Percentiles rank a stretch among this genome's conserved stretches.
These are phyloP conservation scores for Candida argentea DNA, from an alignment of 805 yeast species.

Conservation along the genomic window DNA sequence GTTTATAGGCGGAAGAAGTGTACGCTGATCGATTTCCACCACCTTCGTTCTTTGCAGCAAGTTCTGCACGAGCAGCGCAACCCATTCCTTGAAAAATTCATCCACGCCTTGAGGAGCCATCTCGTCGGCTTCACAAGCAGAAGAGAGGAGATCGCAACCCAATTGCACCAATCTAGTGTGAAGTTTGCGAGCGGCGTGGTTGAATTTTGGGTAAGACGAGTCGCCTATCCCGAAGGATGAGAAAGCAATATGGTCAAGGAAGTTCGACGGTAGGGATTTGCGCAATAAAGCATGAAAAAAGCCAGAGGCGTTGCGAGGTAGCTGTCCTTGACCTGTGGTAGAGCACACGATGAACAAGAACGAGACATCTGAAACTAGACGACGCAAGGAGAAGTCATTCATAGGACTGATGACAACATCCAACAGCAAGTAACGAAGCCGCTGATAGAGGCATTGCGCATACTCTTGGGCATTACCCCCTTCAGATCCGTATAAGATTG, in stretches of 20 bases:
- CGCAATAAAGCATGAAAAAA: slow-evolving; percentile 70
- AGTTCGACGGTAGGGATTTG: slow-evolving; percentile 47
- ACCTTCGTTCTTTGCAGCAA: slow-evolving; percentile 14
- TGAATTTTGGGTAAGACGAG: slow-evolving; percentile 80
- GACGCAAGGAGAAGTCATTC: slow-evolving; percentile 50
- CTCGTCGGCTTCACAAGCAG: slow-evolving; percentile 86
- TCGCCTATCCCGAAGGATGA: slow-evolving; percentile 90
- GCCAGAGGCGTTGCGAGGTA: slow-evolving; percentile 66
- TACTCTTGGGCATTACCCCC: slow-evolving; percentile 87
- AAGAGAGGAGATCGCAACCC: slow-evolving; percentile 66
- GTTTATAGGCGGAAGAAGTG: slow-evolving; percentile 19
- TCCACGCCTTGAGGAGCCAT: slow-evolving; percentile 71
- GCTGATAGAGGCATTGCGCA: slow-evolving; percentile 53
- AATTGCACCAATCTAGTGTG: slow-evolving; percentile 71
- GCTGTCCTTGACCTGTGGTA: slow-evolving; percentile 92
- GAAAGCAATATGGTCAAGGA: slow-evolving; percentile 51
- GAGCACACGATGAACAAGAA: slow-evolving; percentile 57
- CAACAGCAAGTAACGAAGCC: slow-evolving; percentile 44
- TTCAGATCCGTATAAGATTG: slow-evolving; percentile 81
- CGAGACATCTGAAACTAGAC: slow-evolving; percentile 37
- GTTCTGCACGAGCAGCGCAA: slow-evolving; percentile 31
- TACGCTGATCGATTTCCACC: slow-evolving; percentile 13
- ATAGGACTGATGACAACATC: slow-evolving; percentile 40
- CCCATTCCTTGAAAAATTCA: slow-evolving; percentile 70
- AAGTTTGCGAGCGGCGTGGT: slow-evolving; percentile 77